phyloP scores from a whole-genome alignment of 139 green algal genomes.

The Chlorella sp. region DNA sequence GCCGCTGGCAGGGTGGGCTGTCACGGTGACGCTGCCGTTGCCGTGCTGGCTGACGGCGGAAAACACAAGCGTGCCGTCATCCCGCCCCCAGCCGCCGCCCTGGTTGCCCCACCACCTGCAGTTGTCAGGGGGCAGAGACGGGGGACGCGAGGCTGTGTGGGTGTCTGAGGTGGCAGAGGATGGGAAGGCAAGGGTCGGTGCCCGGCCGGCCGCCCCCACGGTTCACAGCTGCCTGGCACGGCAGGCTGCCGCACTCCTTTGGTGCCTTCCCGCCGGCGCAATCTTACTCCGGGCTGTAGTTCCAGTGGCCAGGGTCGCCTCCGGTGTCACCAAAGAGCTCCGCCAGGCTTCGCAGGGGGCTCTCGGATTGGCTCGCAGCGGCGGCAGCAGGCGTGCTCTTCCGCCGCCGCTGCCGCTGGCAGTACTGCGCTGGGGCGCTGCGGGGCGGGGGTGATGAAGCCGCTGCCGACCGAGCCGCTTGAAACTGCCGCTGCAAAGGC shows the following conservation, averaged over 20 bases:
- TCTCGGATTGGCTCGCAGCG: neutral
- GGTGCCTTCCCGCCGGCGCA: neutral
- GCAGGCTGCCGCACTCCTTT: neutral
- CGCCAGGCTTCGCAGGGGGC: neutral
- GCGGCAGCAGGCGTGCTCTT: neutral
- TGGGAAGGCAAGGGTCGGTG: neutral
- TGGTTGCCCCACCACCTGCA: conserved; percentile 65
- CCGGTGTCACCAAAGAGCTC: conserved; percentile 41
- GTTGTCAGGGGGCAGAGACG: neutral
- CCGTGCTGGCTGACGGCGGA: conserved; percentile 11
- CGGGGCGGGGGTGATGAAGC: too few species aligned
- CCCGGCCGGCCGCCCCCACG: neutral
- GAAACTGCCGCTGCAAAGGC: neutral
- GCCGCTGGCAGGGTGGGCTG: conserved; percentile 43
- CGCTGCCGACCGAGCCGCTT: too few species aligned
- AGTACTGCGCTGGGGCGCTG: too few species aligned
- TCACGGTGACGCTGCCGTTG: conserved; percentile 61
- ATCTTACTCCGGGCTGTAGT: conserved; percentile 45
- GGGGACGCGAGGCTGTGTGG: neutral
- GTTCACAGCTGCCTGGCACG: neutral
- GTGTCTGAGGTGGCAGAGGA: neutral
- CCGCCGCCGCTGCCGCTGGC: neutral
- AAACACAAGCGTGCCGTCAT: conserved; percentile 52
- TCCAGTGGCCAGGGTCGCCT: conserved; percentile 62
- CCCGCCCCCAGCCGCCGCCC: conserved; percentile 57